Base-by-base conservation (phyloP, 202 grass and related monocot genomes). In the Thinopyrum obtusiflorum region DNA sequence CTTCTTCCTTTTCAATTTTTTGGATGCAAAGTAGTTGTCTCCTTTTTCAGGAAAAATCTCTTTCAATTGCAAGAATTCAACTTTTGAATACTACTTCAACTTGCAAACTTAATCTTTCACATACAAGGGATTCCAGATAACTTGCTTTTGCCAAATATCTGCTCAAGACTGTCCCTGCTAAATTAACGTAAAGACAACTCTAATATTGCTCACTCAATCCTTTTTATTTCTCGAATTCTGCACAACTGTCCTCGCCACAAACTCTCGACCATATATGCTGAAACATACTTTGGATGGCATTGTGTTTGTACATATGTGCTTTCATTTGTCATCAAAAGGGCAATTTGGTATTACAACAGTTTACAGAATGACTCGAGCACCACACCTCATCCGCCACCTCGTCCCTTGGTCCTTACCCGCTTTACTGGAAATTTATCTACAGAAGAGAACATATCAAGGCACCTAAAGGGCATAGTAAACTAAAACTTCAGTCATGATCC, bases 251-350 rank as follows among this genome's bases (percentile, higher is more conserved):
- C 17, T 80, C 6, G 17, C 6, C 49, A 53, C 49, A 53, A 53
- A 53, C 49, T 53, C 6, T 0, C 20, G 13, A 36, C n/a, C 26
- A 39, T 7, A 23, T 12, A 20, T 21, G 3, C 14, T 66, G 11
- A 28, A 57, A 39, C 46, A 65, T 65, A 66, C 46, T 68, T 11
- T 47, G 33, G 63, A 68, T n/a, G 77, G 61, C 27, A 76, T 37
- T 31, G 29, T 47, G 40, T 64, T 8, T 28, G 66, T 17, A 78
- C 64, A 31, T 78, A 59, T 37, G 40, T 72, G 62, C 81, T 85
- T 81, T 81, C 81, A 84, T 87, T 90, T 87, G 87, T 85, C 89
- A 77, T 46, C 31, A 26, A 65, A 70, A 78, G 65, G 77, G 71
- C 35, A 57, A 76, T 76, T 85, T 72, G 21, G 44, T 27, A 26